Percentiles rank a stretch among this genome's conserved stretches.
Conservation (phyloP, 1,139 yeast genomes). For the Magnusiomyces paraingens region DNA sequence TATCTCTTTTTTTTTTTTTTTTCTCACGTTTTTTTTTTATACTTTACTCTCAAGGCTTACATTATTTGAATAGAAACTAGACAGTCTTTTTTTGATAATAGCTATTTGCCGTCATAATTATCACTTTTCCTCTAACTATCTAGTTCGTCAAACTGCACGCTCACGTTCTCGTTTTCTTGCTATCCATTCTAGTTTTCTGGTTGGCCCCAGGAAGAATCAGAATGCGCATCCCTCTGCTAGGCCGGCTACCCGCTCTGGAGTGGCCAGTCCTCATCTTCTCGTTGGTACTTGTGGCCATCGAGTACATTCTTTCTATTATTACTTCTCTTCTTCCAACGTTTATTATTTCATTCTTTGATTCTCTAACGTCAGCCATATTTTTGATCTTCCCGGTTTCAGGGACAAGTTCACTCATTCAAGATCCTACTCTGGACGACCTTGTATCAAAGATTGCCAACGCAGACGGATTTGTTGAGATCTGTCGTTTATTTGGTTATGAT, state of each 20-base stretch:
- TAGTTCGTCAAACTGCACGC: conserved; percentile 1
- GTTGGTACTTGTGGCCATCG: conserved; percentile 29
- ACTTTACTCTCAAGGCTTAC: too few species aligned
- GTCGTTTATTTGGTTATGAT: conserved; percentile 52
- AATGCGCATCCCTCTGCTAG: conserved; percentile 28
- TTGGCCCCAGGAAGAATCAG: conserved; percentile 3
- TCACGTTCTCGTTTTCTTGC: background rate
- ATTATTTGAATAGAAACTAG: too few species aligned
- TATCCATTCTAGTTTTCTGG: conserved; percentile 1
- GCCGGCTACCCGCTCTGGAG: conserved; percentile 27
- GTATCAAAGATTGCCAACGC: conserved; percentile 27
- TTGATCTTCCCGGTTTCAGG: conserved; percentile 18
- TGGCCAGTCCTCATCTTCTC: conserved; percentile 32
- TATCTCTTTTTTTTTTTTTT: background rate
- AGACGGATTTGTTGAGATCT: conserved; percentile 56
- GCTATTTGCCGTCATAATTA: too few species aligned
- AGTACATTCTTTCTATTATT: conserved; percentile 28
- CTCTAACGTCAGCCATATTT: conserved; percentile 19
- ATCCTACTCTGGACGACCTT: conserved; percentile 20
- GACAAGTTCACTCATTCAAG: conserved; percentile 17
- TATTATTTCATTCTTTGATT: conserved; percentile 27
- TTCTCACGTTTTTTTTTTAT: background rate
- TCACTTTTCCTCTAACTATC: background rate
- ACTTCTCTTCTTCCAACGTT: conserved; percentile 30
- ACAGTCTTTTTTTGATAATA: too few species aligned